phyloP scores from a whole-genome alignment of 306 rosid species.

The Rubus parviflorus region DNA sequence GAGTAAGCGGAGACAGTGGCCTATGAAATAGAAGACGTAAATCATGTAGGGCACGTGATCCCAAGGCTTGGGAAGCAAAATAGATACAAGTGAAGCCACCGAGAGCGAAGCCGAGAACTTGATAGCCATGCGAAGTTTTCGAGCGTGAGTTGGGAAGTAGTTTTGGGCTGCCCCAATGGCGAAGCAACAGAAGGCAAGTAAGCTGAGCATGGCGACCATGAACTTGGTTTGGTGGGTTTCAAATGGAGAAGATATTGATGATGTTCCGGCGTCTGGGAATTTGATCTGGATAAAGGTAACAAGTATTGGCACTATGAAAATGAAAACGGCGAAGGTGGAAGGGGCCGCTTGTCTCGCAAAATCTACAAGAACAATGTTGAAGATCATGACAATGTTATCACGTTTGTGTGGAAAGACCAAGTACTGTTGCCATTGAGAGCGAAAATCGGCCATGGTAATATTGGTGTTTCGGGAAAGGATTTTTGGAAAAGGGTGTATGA shows the following conservation, averaged over 20 bases:
- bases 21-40: background rate
- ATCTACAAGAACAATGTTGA: too few relatives aligned
- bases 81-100: background rate
- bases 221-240: background rate
- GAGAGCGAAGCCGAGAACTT: background rate
- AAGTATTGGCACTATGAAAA: background rate
- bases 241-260: background rate
- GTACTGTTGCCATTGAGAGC: too few relatives aligned
- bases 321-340: background rate
- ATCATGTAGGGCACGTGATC: background rate
- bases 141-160: background rate
- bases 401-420: too few relatives aligned
- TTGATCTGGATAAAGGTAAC: background rate
- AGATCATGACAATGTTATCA: too few relatives aligned
- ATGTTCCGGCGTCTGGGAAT: background rate
- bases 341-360: too few relatives aligned
- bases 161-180: background rate
- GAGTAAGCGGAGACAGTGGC: background rate
- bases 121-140: background rate
- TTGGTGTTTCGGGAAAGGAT: too few relatives aligned
- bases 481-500: too few relatives aligned
- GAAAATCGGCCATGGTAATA: too few relatives aligned
- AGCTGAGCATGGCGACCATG: background rate
- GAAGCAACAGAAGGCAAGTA: background rate
- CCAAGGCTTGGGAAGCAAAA: background rate